These are phyloP conservation scores for Ramalina intermedia DNA, from an alignment of 495 filamentous ascomycete genomes.

Conservation along the genomic window DNA sequence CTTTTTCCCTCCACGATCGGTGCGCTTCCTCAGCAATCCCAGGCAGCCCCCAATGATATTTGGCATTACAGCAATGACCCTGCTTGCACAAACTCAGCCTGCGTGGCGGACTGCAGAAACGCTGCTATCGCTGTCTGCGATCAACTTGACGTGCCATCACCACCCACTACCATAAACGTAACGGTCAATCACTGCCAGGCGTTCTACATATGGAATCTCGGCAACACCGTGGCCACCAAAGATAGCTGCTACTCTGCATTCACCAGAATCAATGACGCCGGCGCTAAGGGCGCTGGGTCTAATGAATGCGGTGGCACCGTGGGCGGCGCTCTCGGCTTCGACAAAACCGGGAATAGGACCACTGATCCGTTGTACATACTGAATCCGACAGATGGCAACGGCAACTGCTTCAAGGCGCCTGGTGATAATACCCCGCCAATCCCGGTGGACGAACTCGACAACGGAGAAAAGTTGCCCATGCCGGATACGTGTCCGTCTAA, in stretches of 20 bases:
- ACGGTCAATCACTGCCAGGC: constrained; percentile 3
- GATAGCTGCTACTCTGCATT: neutral
- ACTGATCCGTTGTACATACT: constrained; percentile 2
- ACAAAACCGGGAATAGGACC: neutral
- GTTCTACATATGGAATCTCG: constrained; percentile 1
- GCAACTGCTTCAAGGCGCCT: constrained; percentile 3
- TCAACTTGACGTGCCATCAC: neutral
- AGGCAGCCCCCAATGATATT: too few relatives aligned
- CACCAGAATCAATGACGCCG: neutral
- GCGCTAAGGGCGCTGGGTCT: neutral
- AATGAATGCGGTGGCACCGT: neutral
- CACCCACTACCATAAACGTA: neutral
- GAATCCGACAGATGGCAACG: constrained; percentile 2
- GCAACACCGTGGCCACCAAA: neutral
- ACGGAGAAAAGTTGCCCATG: neutral
- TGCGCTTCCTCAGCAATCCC: too few relatives aligned
- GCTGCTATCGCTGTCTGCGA: neutral
- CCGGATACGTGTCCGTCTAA: too few relatives aligned
- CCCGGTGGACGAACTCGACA: neutral
- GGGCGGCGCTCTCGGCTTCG: constrained; percentile 1
- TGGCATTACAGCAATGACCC: neutral
- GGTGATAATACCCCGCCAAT: constrained; percentile 1
- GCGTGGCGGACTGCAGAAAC: neutral
- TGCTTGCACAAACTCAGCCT: neutral
- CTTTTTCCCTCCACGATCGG: too few relatives aligned